Evolutionary conservation across 2,329 filamentous ascomycete genomes (phyloP), one percentile per base, ranked within the genome.

Genomic region (Stagonosporopsis chrysanthemi): DNA sequence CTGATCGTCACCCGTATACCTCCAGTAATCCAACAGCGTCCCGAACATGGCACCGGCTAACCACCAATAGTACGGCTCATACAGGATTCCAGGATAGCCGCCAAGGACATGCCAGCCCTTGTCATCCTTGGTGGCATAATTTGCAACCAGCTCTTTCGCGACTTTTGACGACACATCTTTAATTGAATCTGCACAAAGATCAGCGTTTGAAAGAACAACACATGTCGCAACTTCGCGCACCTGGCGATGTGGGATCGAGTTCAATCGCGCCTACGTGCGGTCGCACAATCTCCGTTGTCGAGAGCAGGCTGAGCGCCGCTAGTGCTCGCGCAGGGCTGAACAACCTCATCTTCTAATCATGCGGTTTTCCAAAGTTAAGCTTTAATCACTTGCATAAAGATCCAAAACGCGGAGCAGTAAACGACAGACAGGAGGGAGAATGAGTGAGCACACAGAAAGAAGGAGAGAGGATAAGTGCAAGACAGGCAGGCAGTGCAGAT

Each of bases 21-120:
- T 90, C 90, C 90, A 96, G 74, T 95, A 95, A 68, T 95, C 90
- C 50, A 96, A 82, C 61, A 95, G 79, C 2, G 88, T 81, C 56
- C 83, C 84, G 68, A 85, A 85, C 80, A 93, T 86, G 54, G 89
- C 89, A 49, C 90, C 90, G 11, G 82, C 88, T 77, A 90, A 89
- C 90, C 87, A 92, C 83, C 82, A 85, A 71, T 83, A 84, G 64
- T 84, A 83, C 17, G 84, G 84, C 65, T 23, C 82, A 78, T 48
- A 86, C 60, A 70, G 19, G 17, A 73, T 56, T 47, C 67, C 65
- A 9, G 66, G 80, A 36, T 82, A 83, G 1, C 82, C 80, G 19
- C 79, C 77, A 17, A 66, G 57, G 15, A 67, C 59, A 41, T 64
- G 60, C 8, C 60, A 40, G 58, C 83, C 80, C 29, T 81, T 82